These are phyloP conservation scores for Alternaria alternata DNA, from an alignment of 2,329 filamentous ascomycete species.

Conservation along the genomic window DNA sequence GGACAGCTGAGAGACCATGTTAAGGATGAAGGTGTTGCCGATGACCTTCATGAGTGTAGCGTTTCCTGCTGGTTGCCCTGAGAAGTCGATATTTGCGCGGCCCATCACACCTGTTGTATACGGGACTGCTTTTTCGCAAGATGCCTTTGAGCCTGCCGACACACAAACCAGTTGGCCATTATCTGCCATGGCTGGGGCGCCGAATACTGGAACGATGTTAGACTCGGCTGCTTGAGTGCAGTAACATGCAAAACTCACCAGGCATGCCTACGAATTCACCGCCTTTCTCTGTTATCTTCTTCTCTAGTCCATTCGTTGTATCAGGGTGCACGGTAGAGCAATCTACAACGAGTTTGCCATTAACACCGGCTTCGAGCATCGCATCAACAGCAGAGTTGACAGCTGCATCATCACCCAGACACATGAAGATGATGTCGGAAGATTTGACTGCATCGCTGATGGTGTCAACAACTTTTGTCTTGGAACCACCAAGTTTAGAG, in stretches of 20 bases:
- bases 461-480: conserved; percentile 69
- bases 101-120: conserved; percentile 78
- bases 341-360: conserved; percentile 82
- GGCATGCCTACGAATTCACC: conserved; percentile 79
- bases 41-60: conserved; percentile 80
- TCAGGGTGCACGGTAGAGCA: conserved; percentile 89
- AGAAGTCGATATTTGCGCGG: conserved; percentile 73
- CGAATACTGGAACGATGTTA: conserved; percentile 64
- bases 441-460: conserved; percentile 71
- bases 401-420: conserved; percentile 79
- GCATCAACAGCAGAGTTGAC: conserved; percentile 69
- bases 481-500: conserved; percentile 66
- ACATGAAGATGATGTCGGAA: conserved; percentile 83
- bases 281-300: conserved; percentile 65
- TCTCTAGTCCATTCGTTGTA: conserved; percentile 72
- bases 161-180: conserved; percentile 76
- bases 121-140: conserved; percentile 71
- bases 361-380: conserved; percentile 65
- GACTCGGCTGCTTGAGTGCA: conserved; percentile 12
- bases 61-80: conserved; percentile 71
- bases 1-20: conserved; percentile 80
- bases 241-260: conserved; percentile 41
- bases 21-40: conserved; percentile 85
- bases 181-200: conserved; percentile 74
- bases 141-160: conserved; percentile 69